These are phyloP conservation scores for Aulographum hederae DNA, from an alignment of 2,329 filamentous ascomycete species.

Conservation along the genomic window DNA sequence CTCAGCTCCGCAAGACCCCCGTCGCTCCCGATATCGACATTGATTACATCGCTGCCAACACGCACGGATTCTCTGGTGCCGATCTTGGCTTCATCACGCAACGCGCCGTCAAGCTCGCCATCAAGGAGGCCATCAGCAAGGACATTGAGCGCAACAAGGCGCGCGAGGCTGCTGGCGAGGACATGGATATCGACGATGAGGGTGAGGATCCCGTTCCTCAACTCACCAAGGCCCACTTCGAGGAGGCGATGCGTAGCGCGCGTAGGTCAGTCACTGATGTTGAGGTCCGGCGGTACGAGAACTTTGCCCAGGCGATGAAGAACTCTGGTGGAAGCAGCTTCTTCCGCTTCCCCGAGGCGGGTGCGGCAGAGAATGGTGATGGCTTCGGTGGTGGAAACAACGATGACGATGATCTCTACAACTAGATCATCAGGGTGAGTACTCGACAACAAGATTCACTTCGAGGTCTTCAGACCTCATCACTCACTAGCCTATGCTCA, in stretches of 20 bases:
- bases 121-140: slow-evolving; percentile 81
- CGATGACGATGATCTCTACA: slow-evolving; percentile 93
- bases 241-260: slow-evolving; percentile 94
- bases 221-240: slow-evolving; percentile 90
- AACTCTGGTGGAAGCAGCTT: slow-evolving; percentile 86
- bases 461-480: no score
- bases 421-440: slow-evolving; percentile 51
- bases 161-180: slow-evolving; percentile 63
- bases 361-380: slow-evolving; percentile 25
- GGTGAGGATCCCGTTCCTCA: slow-evolving; percentile 87
- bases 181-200: slow-evolving; percentile 60
- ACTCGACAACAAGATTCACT: no score
- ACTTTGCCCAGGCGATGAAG: slow-evolving; percentile 98
- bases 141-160: slow-evolving; percentile 87
- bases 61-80: slow-evolving; percentile 97
- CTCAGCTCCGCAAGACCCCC: slow-evolving; percentile 96
- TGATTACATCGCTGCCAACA: slow-evolving; percentile 84
- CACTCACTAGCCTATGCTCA: no score
- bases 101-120: slow-evolving; percentile 96
- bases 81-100: slow-evolving; percentile 98
- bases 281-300: slow-evolving; percentile 95
- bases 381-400: slow-evolving; percentile 37
- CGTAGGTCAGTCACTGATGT: slow-evolving; percentile 89
- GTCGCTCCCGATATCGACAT: slow-evolving; percentile 77
- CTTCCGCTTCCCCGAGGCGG: slow-evolving; percentile 78